Evolutionary conservation across 495 filamentous ascomycete genomes (phyloP), one percentile per base, ranked within the genome.

Genomic region (Tuber indicum): DNA sequence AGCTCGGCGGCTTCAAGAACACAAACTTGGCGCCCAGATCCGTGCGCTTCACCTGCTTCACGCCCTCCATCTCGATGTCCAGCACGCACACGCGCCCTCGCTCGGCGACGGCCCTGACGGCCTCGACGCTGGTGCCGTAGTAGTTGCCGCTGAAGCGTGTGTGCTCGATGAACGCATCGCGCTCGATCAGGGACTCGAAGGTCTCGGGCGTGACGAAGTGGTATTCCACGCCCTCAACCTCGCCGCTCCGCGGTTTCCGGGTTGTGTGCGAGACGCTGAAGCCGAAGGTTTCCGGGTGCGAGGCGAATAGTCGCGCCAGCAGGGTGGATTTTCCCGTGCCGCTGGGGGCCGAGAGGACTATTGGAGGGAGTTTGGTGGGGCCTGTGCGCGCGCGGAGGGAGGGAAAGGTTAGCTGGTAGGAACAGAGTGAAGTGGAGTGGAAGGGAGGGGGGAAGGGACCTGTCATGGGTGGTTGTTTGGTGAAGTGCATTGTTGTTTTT

Each of bases 291-390:
- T 91, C 87, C 19, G 93, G 93, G 83, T 91, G 89, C 36, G 88
- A 86, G 42, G 85, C 85, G 81, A 91, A 89, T 19, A 98, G 90
- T 26, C 89, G 86, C 79, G 91, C 90, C 78, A 96, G 89, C 39
- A 98, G 88, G 41, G 95, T 97, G 71, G 90, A 91, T 88, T 98
- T 97, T 70, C 95, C 95, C 17, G 92, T 89, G 82, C 95, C 94
- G 12, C 89, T 91, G 26, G 94, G 94, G 44, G 93, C 95, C 32
- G 91, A 96, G 81, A 97, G 90, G 49, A 97, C 92, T 79, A 98
- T 88, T 10, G 94, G 94, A 21, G 90, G 87, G 39, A 5, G 39
- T 69, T 72, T 76, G 23, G 78, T 2, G 32, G 70, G 52, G 72
- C 46, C 72, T 72, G 45, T 45, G 70, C 5, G 16, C 9, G 39